Evolutionary conservation across 2,329 filamentous ascomycete genomes (phyloP).

Genomic region (Beauveria scarabaeidicola): DNA sequence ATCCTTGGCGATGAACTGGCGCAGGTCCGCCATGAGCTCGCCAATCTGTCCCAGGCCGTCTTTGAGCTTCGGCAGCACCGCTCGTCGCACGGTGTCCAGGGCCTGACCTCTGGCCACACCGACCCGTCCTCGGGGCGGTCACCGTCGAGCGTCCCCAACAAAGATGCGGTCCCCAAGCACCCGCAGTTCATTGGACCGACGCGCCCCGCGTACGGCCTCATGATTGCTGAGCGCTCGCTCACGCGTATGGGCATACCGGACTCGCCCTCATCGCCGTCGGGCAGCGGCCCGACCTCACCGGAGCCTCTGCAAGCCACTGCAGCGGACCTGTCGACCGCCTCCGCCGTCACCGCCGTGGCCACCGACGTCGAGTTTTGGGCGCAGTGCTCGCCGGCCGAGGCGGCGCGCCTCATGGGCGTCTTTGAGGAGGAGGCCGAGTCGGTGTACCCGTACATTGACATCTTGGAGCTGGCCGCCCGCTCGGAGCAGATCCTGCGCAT

Average conservation of each 20-base stretch:
- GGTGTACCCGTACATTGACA: constrained; percentile 27
- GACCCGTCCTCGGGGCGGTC: constrained; percentile 12
- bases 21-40: constrained; percentile 23
- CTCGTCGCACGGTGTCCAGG: constrained; percentile 1
- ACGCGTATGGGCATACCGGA: constrained; percentile 27
- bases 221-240: constrained; percentile 27
- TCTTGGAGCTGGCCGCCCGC: constrained; percentile 18
- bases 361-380: constrained; percentile 18
- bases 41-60: constrained; percentile 20
- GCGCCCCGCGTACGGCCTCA: constrained; percentile 25
- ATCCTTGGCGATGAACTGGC: constrained; percentile 21
- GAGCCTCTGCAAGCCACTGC: constrained; percentile 17
- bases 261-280: constrained; percentile 3
- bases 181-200: constrained; percentile 30
- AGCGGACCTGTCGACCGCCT: constrained; percentile 10
- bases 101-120: background rate
- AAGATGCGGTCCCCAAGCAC: constrained; percentile 20
- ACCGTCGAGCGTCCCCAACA: background rate
- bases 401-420: constrained; percentile 25
- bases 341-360: constrained; percentile 13
- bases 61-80: constrained; percentile 19
- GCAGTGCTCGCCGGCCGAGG: constrained; percentile 18
- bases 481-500: constrained; percentile 20
- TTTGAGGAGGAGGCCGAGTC: constrained; percentile 33
- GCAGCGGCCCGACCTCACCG: background rate